phyloP scores from a whole-genome alignment of 2,329 filamentous ascomycete species.

The Fusarium veterinarium region DNA sequence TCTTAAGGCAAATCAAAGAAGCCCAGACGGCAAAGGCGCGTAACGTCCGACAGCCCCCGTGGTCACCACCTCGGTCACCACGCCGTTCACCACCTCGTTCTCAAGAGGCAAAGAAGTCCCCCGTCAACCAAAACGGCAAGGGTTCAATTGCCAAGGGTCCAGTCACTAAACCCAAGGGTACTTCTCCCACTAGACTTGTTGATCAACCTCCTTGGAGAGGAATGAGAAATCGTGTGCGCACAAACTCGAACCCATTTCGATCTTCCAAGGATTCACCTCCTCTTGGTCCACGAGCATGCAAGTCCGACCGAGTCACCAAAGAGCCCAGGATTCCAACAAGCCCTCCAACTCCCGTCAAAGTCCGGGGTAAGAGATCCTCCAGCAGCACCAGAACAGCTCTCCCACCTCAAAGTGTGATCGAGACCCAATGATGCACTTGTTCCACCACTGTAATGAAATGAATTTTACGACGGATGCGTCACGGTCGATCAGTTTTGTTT shows the following conservation, averaged over 20 bases:
- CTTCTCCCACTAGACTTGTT: not conserved
- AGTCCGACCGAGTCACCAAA: slow-evolving; percentile 16
- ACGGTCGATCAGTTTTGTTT: slow-evolving; percentile 25
- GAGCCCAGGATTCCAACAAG: slow-evolving; percentile 2
- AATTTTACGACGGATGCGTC: slow-evolving; percentile 37
- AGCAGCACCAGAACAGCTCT: not conserved
- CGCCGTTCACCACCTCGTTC: not conserved
- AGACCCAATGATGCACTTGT: slow-evolving; percentile 24
- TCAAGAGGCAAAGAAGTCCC: not conserved
- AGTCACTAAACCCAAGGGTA: not conserved
- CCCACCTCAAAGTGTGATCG: not conserved
- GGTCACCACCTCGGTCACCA: not conserved
- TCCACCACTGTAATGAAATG: slow-evolving; percentile 40
- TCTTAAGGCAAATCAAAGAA: slow-evolving; percentile 30
- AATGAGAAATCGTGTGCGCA: slow-evolving; percentile 17
- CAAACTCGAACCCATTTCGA: not conserved
- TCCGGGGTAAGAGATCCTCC: slow-evolving; percentile 29
- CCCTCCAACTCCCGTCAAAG: slow-evolving; percentile 22
- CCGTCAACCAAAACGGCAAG: not conserved
- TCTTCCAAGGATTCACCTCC: not conserved
- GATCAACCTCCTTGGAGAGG: slow-evolving; percentile 24
- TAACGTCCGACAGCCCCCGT: not conserved
- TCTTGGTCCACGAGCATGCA: slow-evolving; percentile 7
- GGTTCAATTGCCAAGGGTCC: not conserved
- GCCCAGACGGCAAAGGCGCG: not conserved